phyloP scores from a whole-genome alignment of 2,329 filamentous ascomycete species.

The Fusarium sp. region DNA sequence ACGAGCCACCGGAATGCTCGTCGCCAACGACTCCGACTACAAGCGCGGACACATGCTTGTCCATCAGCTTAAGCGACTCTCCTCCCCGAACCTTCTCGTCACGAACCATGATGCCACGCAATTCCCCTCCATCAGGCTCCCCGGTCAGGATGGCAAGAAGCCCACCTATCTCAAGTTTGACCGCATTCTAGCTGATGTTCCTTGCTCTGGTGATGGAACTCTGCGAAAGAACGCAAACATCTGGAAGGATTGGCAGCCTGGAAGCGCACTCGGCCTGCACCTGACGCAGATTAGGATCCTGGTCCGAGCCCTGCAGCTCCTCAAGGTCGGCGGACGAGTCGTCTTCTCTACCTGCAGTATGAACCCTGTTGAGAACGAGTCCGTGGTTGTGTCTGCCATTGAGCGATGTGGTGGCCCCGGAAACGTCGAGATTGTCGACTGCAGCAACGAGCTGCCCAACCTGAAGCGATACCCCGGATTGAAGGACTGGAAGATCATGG shows the following conservation, averaged over 20 bases:
- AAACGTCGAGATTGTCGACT: constrained; percentile 88
- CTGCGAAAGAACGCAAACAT: constrained; percentile 91
- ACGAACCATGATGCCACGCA: constrained; percentile 98
- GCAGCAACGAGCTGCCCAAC: constrained; percentile 78
- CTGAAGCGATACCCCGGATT: constrained; percentile 82
- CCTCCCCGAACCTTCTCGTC: constrained; percentile 94
- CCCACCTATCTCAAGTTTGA: constrained; percentile 93
- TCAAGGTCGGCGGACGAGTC: constrained; percentile 92
- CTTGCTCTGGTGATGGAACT: constrained; percentile 95
- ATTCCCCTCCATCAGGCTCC: constrained; percentile 92
- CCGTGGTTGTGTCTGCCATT: constrained; percentile 88
- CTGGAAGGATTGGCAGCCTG: constrained; percentile 94
- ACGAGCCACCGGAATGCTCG: constrained; percentile 87
- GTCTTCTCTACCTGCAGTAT: constrained; percentile 99
- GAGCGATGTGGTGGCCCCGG: constrained; percentile 85
- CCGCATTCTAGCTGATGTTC: constrained; percentile 94
- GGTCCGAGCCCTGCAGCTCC: constrained; percentile 91
- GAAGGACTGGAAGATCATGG: constrained; percentile 89
- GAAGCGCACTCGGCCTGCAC: constrained; percentile 87
- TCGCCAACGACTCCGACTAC: constrained; percentile 97
- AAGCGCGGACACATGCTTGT: constrained; percentile 97
- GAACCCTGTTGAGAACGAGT: constrained; percentile 98
- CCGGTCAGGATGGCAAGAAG: constrained; percentile 64
- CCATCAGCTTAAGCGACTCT: constrained; percentile 96
- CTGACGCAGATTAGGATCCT: constrained; percentile 89